These are phyloP conservation scores for Cerioporus squamosus DNA, from an alignment of 1,284 basidiomycete genomes.

Conservation along the genomic window DNA sequence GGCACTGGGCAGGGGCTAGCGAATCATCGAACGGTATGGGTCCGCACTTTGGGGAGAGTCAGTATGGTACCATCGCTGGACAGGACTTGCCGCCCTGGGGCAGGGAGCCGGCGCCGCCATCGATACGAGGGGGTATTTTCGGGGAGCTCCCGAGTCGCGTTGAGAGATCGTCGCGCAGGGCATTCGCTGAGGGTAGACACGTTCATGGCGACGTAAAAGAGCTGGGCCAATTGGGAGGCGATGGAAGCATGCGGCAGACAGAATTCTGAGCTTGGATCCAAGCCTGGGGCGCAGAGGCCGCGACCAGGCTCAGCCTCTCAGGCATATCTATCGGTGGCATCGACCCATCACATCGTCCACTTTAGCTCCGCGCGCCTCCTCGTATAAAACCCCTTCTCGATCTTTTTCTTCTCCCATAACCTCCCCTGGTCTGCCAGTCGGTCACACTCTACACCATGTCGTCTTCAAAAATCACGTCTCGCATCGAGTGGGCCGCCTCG, in stretches of 20 bases:
- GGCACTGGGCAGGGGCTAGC: neutral
- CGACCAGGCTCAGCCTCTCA: too few species aligned
- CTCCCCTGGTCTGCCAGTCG: conserved; percentile 15
- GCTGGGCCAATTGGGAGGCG: too few species aligned
- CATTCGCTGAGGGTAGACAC: conserved; percentile 3
- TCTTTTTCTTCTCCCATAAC: conserved; percentile 15
- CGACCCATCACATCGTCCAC: conserved; percentile 33
- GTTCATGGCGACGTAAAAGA: conserved; percentile 19
- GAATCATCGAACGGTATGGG: conserved; percentile 8
- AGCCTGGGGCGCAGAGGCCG: neutral
- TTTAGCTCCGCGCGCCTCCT: conserved; percentile 35
- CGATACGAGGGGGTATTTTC: conserved; percentile 14
- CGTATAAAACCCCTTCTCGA: conserved; percentile 21
- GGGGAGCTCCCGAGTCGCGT: neutral
- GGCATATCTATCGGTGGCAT: conserved; percentile 18
- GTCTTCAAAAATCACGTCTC: conserved; percentile 60
- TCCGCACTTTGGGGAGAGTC: conserved; percentile 7
- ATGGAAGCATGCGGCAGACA: too few species aligned
- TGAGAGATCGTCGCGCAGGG: conserved; percentile 14
- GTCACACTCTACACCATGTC: conserved; percentile 23
- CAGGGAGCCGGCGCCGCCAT: conserved; percentile 18
- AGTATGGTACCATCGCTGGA: conserved; percentile 9
- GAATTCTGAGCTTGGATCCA: neutral
- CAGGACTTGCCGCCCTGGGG: conserved; percentile 18
- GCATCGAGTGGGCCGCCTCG: conserved; percentile 90